Conservation (phyloP, 495 filamentous ascomycete genomes). For the Aspergillus heteromorphus region DNA sequence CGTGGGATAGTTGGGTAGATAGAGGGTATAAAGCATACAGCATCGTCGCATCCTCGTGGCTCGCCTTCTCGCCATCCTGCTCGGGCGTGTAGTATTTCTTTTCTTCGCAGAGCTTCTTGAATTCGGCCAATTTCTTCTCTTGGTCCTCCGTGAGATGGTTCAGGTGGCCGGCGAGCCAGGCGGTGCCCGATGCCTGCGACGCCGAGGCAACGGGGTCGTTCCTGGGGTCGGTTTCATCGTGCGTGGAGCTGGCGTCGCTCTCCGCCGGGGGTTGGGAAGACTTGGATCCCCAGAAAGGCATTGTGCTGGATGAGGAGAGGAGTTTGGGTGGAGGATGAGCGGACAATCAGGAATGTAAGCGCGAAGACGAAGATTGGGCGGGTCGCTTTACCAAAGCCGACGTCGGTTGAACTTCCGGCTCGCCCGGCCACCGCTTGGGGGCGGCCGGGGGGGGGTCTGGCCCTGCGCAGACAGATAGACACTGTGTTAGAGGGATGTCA, state of each 20-base stretch:
- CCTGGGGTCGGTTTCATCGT: conserved; percentile 20
- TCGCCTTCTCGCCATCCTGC: conserved; percentile 39
- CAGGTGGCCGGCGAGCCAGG: conserved; percentile 58
- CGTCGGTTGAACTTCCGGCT: too few relatives aligned
- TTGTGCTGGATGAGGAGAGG: background rate
- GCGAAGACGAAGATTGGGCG: background rate
- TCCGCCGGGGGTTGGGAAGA: conserved; percentile 27
- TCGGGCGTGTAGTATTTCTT: conserved; percentile 59
- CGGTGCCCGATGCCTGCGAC: conserved; percentile 35
- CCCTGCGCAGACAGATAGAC: too few relatives aligned
- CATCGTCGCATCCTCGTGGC: conserved; percentile 76
- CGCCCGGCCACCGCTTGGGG: too few relatives aligned
- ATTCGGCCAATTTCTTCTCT: conserved; percentile 56
- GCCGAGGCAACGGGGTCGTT: conserved; percentile 40
- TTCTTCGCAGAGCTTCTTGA: conserved; percentile 61
- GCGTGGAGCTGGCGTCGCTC: conserved; percentile 16
- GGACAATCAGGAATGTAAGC: background rate
- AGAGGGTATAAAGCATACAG: conserved; percentile 50
- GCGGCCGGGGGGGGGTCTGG: too few relatives aligned
- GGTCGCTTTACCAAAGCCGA: background rate
- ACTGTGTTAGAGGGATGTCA: too few relatives aligned
- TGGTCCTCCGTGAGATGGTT: conserved; percentile 67
- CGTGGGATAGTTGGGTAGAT: conserved; percentile 3
- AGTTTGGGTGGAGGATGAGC: background rate
- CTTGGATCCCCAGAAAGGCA: conserved; percentile 37